Conservation (phyloP, 2,329 filamentous ascomycete genomes). For the Aspergillus novoparasiticus region DNA sequence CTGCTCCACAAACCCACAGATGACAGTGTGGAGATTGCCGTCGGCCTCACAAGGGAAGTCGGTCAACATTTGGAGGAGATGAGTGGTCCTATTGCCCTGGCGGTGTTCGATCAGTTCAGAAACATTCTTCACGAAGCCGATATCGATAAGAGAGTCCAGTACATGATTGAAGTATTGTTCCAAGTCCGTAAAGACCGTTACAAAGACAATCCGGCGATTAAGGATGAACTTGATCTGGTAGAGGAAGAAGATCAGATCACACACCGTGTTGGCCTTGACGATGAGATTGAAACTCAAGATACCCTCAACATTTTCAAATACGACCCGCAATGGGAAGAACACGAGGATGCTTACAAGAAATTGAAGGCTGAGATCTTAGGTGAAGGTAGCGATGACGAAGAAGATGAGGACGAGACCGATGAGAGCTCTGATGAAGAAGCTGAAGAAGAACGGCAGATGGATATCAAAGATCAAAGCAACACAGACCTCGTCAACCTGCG, state of each 20-base stretch:
- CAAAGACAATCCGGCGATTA: conserved; percentile 89
- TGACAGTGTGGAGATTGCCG: conserved; percentile 96
- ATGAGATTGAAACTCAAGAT: conserved; percentile 82
- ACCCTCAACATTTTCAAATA: conserved; percentile 94
- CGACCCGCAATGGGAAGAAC: conserved; percentile 84
- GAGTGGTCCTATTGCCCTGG: conserved; percentile 82
- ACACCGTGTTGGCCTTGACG: conserved; percentile 79
- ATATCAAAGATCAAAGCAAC: conserved; percentile 98
- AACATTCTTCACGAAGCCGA: conserved; percentile 95
- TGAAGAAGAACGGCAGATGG: conserved; percentile 78
- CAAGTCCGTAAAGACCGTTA: conserved; percentile 95
- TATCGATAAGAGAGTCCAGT: conserved; percentile 97
- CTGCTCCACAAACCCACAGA: conserved; percentile 94
- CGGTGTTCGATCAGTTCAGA: conserved; percentile 93
- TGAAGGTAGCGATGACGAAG: conserved; percentile 84
- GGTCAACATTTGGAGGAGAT: conserved; percentile 95
- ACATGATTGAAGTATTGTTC: conserved; percentile 98
- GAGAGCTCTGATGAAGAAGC: conserved; percentile 71
- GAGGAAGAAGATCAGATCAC: conserved; percentile 99
- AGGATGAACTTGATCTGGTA: conserved; percentile 90
- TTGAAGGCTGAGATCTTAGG: conserved; percentile 93
- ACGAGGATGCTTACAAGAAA: conserved; percentile 86
- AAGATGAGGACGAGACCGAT: conserved; percentile 62
- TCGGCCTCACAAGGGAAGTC: conserved; percentile 88
- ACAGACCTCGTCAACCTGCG: conserved; percentile 92